Percentiles rank a stretch among this genome's conserved stretches.
Conservation (phyloP, 495 filamentous ascomycete genomes). For the Hypoxylon perforatum region DNA sequence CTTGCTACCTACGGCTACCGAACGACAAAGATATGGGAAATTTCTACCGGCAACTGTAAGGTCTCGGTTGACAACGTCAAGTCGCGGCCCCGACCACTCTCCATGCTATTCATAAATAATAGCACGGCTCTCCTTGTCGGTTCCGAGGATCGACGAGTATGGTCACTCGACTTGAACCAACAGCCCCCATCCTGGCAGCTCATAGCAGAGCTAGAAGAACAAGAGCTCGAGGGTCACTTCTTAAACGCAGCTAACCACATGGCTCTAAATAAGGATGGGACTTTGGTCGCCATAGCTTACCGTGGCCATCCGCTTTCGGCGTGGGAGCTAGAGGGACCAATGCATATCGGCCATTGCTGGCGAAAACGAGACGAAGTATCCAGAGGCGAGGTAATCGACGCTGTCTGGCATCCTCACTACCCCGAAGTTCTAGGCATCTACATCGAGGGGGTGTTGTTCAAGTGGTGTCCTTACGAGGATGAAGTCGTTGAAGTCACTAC, state of each 20-base stretch:
- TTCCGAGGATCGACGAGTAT: slow-evolving; percentile 31
- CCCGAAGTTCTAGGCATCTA: slow-evolving; percentile 44
- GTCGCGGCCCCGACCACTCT: slow-evolving; percentile 33
- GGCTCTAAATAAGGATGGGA: slow-evolving; percentile 42
- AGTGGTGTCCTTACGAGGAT: slow-evolving; percentile 43
- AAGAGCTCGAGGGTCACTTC: slow-evolving; percentile 40
- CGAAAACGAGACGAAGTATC: slow-evolving; percentile 24
- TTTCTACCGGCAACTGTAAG: slow-evolving; percentile 19
- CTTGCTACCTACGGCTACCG: slow-evolving; percentile 18
- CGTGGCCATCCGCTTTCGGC: slow-evolving; percentile 44
- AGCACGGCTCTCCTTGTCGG: slow-evolving; percentile 32
- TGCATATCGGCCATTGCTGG: slow-evolving; percentile 45
- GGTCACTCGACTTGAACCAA: slow-evolving; percentile 23
- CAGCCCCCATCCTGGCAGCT: slow-evolving; percentile 31
- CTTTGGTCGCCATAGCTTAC: slow-evolving; percentile 40
- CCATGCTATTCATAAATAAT: slow-evolving; percentile 30
- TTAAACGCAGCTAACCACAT: slow-evolving; percentile 33
- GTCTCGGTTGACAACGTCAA: slow-evolving; percentile 25
- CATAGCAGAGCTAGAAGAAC: slow-evolving; percentile 38
- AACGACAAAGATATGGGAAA: slow-evolving; percentile 25
- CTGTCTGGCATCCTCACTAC: slow-evolving; percentile 40
- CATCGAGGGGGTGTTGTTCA: slow-evolving; percentile 43
- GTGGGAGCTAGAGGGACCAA: slow-evolving; percentile 42
- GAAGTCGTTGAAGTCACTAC: slow-evolving; percentile 30
- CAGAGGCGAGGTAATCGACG: slow-evolving; percentile 42